phyloP scores from a whole-genome alignment of 805 yeast genomes.

The Pichia gijzeniarum region DNA sequence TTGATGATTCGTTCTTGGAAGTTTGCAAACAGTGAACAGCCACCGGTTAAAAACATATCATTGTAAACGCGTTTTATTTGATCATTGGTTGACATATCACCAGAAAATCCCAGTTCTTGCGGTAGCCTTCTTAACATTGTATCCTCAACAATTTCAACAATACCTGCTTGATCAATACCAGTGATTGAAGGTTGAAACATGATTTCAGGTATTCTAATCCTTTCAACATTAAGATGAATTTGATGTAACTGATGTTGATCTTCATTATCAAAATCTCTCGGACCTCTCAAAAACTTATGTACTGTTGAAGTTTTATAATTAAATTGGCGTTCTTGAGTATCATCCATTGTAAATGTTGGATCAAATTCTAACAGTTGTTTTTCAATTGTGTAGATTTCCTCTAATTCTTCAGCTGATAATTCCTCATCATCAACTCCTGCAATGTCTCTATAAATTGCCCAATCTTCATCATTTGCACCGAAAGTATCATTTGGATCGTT shows the following conservation, averaged over 20 bases:
- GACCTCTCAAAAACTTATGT: constrained; percentile 86
- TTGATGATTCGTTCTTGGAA: constrained; percentile 58
- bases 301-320: constrained; percentile 80
- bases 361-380: constrained; percentile 73
- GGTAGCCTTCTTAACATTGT: constrained; percentile 55
- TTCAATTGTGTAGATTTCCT: constrained; percentile 55
- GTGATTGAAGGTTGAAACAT: constrained; percentile 89
- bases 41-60: constrained; percentile 84
- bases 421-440: constrained; percentile 73
- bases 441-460: constrained; percentile 86
- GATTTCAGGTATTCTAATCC: constrained; percentile 89
- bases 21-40: constrained; percentile 60
- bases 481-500: constrained; percentile 91
- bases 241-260: constrained; percentile 84
- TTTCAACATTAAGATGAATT: constrained; percentile 82
- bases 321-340: constrained; percentile 70
- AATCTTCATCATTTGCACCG: constrained; percentile 93
- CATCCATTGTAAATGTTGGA: constrained; percentile 80
- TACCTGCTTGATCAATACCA: constrained; percentile 93
- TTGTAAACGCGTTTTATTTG: constrained; percentile 37
- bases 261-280: constrained; percentile 77
- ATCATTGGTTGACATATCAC: constrained; percentile 31
- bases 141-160: constrained; percentile 69
- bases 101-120: constrained; percentile 43
- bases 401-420: constrained; percentile 67